Conservation (phyloP, 305 asterid genomes). For the Plantago rigida region DNA sequence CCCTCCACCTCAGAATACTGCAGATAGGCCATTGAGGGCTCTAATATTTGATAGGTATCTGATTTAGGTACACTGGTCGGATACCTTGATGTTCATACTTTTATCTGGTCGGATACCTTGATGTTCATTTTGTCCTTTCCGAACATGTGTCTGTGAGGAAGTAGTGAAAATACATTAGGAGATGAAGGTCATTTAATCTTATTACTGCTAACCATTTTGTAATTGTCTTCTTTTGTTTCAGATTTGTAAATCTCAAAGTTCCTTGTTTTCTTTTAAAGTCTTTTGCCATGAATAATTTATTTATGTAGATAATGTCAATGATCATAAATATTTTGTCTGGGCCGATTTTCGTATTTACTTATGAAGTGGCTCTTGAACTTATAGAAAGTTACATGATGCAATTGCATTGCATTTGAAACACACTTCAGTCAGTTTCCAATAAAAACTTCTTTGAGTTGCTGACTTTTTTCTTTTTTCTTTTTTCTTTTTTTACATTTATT, state of each 20-base stretch:
- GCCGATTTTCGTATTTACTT: too few relatives aligned
- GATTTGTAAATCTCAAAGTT: slow-evolving; percentile 2
- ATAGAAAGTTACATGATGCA: too few relatives aligned
- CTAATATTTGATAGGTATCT: slow-evolving; percentile 97
- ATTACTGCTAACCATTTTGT: not conserved
- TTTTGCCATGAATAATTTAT: slow-evolving; percentile 1
- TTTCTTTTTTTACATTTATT: too few relatives aligned
- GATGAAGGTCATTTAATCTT: not conserved
- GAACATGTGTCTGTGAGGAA: not conserved
- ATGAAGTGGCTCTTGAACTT: not conserved
- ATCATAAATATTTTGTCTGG: too few relatives aligned
- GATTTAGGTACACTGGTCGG: slow-evolving; percentile 46
- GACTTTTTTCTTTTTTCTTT: too few relatives aligned
- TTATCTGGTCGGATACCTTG: slow-evolving; percentile 33
- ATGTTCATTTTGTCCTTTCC: slow-evolving; percentile 19
- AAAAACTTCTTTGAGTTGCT: not conserved
- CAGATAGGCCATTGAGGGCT: slow-evolving; percentile 81
- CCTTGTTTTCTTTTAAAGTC: not conserved
- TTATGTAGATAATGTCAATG: not conserved
- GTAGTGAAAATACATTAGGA: not conserved
- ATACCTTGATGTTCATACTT: slow-evolving; percentile 30
- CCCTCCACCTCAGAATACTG: slow-evolving; percentile 77
- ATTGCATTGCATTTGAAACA: too few relatives aligned
- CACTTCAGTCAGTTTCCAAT: too few relatives aligned
- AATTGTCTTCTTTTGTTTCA: not conserved